Evolutionary conservation across 2,329 filamentous ascomycete genomes (phyloP).

Genomic region (Alternaria sp.): DNA sequence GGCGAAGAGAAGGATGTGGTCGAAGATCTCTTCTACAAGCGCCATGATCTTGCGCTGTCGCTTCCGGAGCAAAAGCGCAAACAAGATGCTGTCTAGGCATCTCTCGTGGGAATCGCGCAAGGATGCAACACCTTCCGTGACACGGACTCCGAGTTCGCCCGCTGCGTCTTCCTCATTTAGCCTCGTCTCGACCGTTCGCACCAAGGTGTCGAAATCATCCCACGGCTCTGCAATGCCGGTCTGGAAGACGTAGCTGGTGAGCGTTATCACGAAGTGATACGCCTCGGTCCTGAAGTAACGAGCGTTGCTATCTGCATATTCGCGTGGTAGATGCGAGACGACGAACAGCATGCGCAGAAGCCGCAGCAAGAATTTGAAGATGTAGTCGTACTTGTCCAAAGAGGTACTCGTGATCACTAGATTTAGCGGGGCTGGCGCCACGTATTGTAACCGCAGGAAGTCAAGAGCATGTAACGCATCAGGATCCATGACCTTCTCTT

Average conservation of each 20-base stretch:
- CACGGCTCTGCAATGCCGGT: slow-evolving; percentile 76
- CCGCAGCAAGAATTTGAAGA: slow-evolving; percentile 82
- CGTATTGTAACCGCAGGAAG: slow-evolving; percentile 87
- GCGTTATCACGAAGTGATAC: slow-evolving; percentile 75
- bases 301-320: slow-evolving; percentile 26
- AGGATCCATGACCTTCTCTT: slow-evolving; percentile 82
- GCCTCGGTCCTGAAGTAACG: slow-evolving; percentile 72
- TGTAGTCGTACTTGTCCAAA: slow-evolving; percentile 79
- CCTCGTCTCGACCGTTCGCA: slow-evolving; percentile 67
- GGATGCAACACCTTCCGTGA: slow-evolving; percentile 67
- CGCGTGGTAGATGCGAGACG: slow-evolving; percentile 53
- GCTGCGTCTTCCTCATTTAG: slow-evolving; percentile 55
- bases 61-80: slow-evolving; percentile 74
- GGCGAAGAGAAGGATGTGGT: slow-evolving; percentile 70
- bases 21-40: slow-evolving; percentile 78
- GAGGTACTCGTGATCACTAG: slow-evolving; percentile 74
- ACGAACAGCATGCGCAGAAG: slow-evolving; percentile 80
- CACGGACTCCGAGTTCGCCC: slow-evolving; percentile 54
- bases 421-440: slow-evolving; percentile 72
- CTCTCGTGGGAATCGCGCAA: slow-evolving; percentile 74
- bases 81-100: slow-evolving; percentile 76
- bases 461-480: slow-evolving; percentile 88
- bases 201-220: slow-evolving; percentile 69
- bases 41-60: slow-evolving; percentile 75
- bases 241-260: slow-evolving; percentile 82